phyloP scores from a whole-genome alignment of 306 rosid genomes.

The Acacia confusa region DNA sequence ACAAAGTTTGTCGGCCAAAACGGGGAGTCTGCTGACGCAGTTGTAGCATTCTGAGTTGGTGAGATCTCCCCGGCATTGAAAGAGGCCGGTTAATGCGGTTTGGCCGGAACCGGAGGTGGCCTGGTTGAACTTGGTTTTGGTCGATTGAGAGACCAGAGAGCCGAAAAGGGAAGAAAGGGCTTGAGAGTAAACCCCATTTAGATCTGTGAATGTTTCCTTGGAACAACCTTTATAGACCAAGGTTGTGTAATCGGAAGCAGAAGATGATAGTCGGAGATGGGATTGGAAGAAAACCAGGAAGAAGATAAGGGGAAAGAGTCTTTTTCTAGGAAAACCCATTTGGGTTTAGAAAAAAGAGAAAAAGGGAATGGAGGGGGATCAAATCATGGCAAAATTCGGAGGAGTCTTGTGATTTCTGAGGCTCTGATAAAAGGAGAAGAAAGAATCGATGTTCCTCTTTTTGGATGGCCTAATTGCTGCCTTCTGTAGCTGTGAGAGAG shows the following conservation, averaged over 20 bases:
- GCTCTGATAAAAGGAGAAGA: background rate
- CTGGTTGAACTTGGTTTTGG: conserved; percentile 72
- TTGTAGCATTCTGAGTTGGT: conserved; percentile 66
- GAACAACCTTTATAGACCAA: conserved; percentile 93
- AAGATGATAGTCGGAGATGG: conserved; percentile 53
- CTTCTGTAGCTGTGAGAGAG: background rate
- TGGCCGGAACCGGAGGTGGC: conserved; percentile 68
- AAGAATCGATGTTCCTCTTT: conserved; percentile 18
- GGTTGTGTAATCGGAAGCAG: conserved; percentile 62
- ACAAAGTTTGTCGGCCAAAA: conserved; percentile 55
- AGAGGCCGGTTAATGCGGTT: conserved; percentile 65
- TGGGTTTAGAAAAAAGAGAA: background rate
- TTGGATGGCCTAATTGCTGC: no score
- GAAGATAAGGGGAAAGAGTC: conserved; percentile 38
- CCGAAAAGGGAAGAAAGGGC: conserved; percentile 77
- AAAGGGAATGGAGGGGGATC: conserved; percentile 14
- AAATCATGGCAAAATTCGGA: conserved; percentile 53
- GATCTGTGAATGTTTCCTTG: conserved; percentile 79
- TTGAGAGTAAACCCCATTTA: conserved; percentile 79
- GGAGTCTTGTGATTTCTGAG: conserved; percentile 21
- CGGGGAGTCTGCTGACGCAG: conserved; percentile 80
- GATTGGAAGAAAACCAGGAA: conserved; percentile 39
- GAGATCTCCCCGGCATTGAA: conserved; percentile 94
- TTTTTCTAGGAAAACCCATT: conserved; percentile 57
- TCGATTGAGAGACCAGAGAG: conserved; percentile 69